phyloP scores from a whole-genome alignment of 352 stramenopile genomes.

The Blastocystis sp. region DNA sequence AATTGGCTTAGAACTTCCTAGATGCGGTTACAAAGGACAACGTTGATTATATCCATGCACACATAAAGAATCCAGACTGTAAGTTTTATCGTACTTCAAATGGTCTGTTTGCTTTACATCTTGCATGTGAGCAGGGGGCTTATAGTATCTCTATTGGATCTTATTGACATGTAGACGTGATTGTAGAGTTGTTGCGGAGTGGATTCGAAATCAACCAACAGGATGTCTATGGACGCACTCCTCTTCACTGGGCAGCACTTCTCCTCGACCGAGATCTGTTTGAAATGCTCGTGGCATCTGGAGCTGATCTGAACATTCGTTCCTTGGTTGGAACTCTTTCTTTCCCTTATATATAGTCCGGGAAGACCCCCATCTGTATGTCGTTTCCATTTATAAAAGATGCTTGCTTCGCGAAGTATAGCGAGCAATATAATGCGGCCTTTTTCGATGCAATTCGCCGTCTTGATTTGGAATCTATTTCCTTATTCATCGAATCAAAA shows the following conservation, averaged over 20 bases:
- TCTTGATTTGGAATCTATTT: constrained; percentile 23
- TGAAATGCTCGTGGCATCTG: neutral
- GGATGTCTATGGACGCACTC: constrained; percentile 28
- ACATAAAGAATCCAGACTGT: constrained; percentile 39
- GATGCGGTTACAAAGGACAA: constrained; percentile 1
- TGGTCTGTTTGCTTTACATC: constrained; percentile 37
- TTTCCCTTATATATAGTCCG: neutral
- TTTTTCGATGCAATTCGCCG: constrained; percentile 55
- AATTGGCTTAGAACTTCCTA: constrained; percentile 15
- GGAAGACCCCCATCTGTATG: constrained; percentile 36
- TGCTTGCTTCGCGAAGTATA: neutral
- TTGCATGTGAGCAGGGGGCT: neutral
- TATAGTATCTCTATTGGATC: neutral
- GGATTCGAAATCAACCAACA: constrained; percentile 50
- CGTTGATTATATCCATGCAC: constrained; percentile 25
- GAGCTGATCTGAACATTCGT: neutral
- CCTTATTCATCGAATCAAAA: neutral
- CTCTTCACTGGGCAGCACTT: constrained; percentile 38
- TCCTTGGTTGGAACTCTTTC: neutral
- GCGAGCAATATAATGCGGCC: neutral
- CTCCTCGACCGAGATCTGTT: constrained; percentile 46
- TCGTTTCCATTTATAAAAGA: constrained; percentile 48
- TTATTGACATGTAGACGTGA: neutral
- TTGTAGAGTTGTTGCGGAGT: constrained; percentile 10
- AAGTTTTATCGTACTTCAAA: constrained; percentile 53